Conservation (phyloP, 2,329 filamentous ascomycete species). For the Helotiales sp. region DNA sequence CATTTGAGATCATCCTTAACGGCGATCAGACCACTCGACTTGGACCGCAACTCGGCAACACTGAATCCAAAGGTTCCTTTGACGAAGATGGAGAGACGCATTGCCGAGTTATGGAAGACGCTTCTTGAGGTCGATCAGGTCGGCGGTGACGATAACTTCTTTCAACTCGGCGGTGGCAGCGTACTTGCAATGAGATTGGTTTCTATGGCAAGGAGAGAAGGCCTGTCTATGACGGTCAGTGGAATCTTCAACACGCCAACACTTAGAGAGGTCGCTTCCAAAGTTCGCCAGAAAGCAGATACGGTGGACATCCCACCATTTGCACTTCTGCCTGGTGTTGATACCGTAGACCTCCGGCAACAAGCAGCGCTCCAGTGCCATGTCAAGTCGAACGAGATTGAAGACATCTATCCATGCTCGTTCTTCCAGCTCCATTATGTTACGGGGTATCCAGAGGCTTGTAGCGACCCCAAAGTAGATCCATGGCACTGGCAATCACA, state of each 20-base stretch:
- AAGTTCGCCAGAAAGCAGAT: not conserved
- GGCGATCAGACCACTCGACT: not conserved
- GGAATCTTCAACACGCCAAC: constrained; percentile 15
- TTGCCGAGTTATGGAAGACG: not conserved
- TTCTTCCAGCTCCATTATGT: constrained; percentile 42
- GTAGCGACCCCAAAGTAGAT: not conserved
- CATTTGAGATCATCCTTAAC: not conserved
- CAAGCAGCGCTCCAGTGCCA: constrained; percentile 5
- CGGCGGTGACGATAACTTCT: constrained; percentile 42
- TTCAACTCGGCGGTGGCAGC: constrained; percentile 53
- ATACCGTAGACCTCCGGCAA: not conserved
- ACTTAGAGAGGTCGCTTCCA: constrained; percentile 8
- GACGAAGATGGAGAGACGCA: constrained; percentile 1
- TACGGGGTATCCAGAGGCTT: constrained; percentile 35
- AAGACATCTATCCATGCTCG: constrained; percentile 46
- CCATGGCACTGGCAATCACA: constrained; percentile 20
- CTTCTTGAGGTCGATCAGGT: constrained; percentile 2
- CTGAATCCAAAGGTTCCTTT: not conserved
- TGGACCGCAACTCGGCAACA: not conserved
- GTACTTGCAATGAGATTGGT: constrained; percentile 49
- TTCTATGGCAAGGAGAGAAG: constrained; percentile 37
- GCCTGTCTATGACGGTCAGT: constrained; percentile 13
- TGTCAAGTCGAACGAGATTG: constrained; percentile 25
- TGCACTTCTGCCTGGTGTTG: not conserved
- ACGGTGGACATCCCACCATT: not conserved